phyloP scores from a whole-genome alignment of 2,329 filamentous ascomycete species.

The Zasmidium citrigriseum region DNA sequence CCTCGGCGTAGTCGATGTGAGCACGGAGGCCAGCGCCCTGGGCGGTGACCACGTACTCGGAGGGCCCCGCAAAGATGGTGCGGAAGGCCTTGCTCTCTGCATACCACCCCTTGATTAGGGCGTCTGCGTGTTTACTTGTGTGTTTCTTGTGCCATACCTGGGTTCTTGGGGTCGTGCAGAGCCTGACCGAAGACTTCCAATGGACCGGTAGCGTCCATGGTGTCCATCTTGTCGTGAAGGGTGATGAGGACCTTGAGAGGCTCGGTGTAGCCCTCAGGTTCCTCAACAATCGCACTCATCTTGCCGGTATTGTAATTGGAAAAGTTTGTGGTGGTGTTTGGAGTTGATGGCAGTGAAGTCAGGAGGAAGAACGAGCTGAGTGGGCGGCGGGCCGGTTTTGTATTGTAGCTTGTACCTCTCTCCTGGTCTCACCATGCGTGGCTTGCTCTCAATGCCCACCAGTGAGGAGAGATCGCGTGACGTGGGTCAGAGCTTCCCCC shows the following conservation, averaged over 20 bases:
- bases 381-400: background rate
- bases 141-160: constrained; percentile 39
- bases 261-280: constrained; percentile 41
- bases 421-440: background rate
- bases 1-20: constrained; percentile 77
- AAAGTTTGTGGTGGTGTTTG: constrained; percentile 1
- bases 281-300: constrained; percentile 52
- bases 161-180: constrained; percentile 55
- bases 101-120: background rate
- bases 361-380: background rate
- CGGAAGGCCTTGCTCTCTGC: constrained; percentile 56
- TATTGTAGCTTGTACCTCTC: background rate
- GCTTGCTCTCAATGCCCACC: background rate
- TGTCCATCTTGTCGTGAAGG: constrained; percentile 23
- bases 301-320: constrained; percentile 33
- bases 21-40: constrained; percentile 71
- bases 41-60: constrained; percentile 50
- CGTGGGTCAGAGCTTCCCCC: background rate
- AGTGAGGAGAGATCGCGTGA: background rate
- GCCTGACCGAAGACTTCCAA: constrained; percentile 59
- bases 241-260: constrained; percentile 63
- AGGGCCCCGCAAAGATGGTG: constrained; percentile 51
- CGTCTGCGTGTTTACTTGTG: constrained; percentile 5
- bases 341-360: background rate
- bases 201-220: constrained; percentile 54